Percentiles rank a stretch among this genome's conserved stretches.
phyloP scores from a whole-genome alignment of 2,329 filamentous ascomycete genomes.

The Ascochyta pisi region DNA sequence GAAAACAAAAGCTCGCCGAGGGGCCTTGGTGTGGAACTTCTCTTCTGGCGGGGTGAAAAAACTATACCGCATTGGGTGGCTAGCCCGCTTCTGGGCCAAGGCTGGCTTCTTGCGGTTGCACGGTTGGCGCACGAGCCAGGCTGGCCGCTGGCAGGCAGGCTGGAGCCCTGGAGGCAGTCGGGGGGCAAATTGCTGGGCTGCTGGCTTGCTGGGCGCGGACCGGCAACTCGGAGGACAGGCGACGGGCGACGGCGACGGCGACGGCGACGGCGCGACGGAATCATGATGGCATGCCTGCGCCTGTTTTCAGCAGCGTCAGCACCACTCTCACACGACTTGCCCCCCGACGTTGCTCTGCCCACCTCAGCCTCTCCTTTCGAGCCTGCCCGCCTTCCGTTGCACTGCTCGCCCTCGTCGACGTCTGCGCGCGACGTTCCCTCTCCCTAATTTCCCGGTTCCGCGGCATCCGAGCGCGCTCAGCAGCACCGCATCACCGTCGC shows the following conservation, averaged over 20 bases:
- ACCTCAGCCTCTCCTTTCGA: constrained; percentile 45
- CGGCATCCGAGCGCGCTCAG: constrained; percentile 30
- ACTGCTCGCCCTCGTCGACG: constrained; percentile 3
- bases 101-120: too few relatives aligned
- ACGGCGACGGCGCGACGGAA: constrained; percentile 6
- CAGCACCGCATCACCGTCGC: not conserved
- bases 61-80: constrained; percentile 5
- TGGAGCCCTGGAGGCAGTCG: not conserved
- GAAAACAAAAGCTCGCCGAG: constrained; percentile 2
- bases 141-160: not conserved
- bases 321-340: constrained; percentile 44
- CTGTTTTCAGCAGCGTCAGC: constrained; percentile 26
- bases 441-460: constrained; percentile 39
- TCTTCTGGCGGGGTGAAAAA: constrained; percentile 18
- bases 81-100: constrained; percentile 10
- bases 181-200: constrained; percentile 12
- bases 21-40: constrained; percentile 17
- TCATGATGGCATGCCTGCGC: constrained; percentile 27
- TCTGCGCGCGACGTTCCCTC: constrained; percentile 22
- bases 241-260: constrained; percentile 3
- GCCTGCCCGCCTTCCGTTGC: constrained; percentile 1
- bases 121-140: not conserved
- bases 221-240: not conserved
- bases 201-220: not conserved
- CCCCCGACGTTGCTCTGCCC: constrained; percentile 33